Evolutionary conservation across 2,329 filamentous ascomycete species (phyloP).

Genomic region (Corinectria fuckeliana): DNA sequence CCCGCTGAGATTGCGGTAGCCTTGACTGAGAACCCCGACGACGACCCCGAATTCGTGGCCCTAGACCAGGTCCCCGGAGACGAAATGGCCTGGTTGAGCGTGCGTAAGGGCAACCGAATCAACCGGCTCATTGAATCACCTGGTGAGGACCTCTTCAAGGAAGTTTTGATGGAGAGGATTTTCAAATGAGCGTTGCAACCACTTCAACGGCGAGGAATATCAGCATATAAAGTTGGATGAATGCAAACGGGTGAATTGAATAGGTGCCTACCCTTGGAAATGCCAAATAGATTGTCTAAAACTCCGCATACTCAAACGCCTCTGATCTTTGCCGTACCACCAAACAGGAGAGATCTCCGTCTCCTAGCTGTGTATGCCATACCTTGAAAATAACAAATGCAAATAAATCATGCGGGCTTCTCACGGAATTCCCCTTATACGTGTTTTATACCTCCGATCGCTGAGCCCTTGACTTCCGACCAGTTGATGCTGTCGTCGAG

Average conservation of each 20-base stretch:
- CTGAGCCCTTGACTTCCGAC: conserved; percentile 84
- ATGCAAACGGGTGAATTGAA: conserved; percentile 13
- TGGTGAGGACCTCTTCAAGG: conserved; percentile 70
- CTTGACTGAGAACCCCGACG: conserved; percentile 50
- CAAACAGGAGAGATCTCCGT: conserved; percentile 10
- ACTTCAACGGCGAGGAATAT: neutral
- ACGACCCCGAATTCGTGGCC: conserved; percentile 47
- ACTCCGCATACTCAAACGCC: conserved; percentile 40
- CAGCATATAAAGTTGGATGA: conserved; percentile 27
- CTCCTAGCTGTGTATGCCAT: conserved; percentile 25
- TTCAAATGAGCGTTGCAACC: conserved; percentile 53
- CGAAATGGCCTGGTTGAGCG: conserved; percentile 76
- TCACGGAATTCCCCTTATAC: conserved; percentile 45
- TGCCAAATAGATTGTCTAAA: conserved; percentile 36
- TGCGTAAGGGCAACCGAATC: conserved; percentile 78
- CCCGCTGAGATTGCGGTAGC: conserved; percentile 51
- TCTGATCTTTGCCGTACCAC: conserved; percentile 27
- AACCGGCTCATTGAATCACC: conserved; percentile 75
- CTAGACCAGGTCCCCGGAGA: conserved; percentile 70
- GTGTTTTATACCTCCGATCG: conserved; percentile 87
- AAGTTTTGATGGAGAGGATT: conserved; percentile 68
- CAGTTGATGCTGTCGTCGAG: conserved; percentile 92
- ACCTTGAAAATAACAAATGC: conserved; percentile 26
- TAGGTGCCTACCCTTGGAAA: conserved; percentile 27
- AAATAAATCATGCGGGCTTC: conserved; percentile 8